Base-by-base conservation (phyloP, 139 green algal genomes). In the Pseudopediastrum boryanum region DNA sequence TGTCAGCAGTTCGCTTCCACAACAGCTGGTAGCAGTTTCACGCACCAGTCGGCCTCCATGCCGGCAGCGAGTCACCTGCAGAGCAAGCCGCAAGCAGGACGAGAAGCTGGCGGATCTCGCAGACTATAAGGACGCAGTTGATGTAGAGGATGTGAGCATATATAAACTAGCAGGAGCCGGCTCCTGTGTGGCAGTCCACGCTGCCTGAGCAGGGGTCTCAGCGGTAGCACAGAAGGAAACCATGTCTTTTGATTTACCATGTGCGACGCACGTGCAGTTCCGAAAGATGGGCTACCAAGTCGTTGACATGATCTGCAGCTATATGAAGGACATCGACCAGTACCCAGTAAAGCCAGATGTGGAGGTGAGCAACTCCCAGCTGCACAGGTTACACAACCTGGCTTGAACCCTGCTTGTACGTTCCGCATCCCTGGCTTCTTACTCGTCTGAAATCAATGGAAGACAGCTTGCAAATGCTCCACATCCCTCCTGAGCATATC, bases 271-370 rank as follows among this genome's bases (percentile, higher is more conserved):
- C 41, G 10, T 16, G 77, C 87, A 93, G 89, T 93, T 91, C 52
- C 79, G 89, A 4, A 72, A 59, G 7, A 52, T 84, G 31, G 90
- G 83, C 27, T 85, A 95, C 48, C 65, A 86, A 29, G 84, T 92
- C 67, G 84, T 95, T 3, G 91, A 95, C 78, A 87, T 72, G 58
- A 90, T 95, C 4, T 86, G 74, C 29, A 85, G 92, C n/a, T 95
- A 95, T 73, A 70, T 50, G 2, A 23, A 6, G 1, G 29, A 88
- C 2, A 1, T 39, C 9, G 75, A 85, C 33, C 10, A 69, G 2
- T 27, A 48, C 63, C 83, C 75, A 1, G 89, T 94, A 2, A 66
- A 73, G 27, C 79, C 85, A 3, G 59, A 85, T 13, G 80, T 91
- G 1, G 36, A 88, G 84, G 85, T 88, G 54, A 0, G 73, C 59